Conservation (phyloP, 2,329 filamentous ascomycete genomes). For the Colletotrichum costaricense region DNA sequence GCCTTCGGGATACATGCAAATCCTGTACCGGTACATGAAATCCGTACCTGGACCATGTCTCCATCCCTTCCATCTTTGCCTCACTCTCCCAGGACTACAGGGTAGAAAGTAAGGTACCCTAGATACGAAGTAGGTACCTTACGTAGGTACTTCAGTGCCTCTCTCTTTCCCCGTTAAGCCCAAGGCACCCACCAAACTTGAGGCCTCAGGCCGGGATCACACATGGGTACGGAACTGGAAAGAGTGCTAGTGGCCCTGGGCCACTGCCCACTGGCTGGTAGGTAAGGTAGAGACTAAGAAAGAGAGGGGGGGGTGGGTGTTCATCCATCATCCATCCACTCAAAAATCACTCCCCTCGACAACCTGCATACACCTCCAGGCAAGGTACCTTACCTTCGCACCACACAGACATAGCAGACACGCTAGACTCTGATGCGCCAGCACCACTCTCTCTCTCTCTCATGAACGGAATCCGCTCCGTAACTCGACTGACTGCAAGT, state of each 20-base stretch:
- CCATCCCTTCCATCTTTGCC: background rate
- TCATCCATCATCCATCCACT: conserved; percentile 8
- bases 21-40: conserved; percentile 33
- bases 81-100: background rate
- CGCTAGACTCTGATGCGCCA: background rate
- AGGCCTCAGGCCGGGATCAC: background rate
- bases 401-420: background rate
- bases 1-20: conserved; percentile 8
- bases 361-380: background rate
- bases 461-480: background rate
- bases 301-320: background rate
- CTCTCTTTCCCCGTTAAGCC: background rate
- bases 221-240: background rate
- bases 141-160: background rate
- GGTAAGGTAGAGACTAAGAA: background rate
- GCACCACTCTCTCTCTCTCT: background rate
- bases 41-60: background rate
- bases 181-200: background rate
- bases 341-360: background rate
- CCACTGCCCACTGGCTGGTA: too few relatives aligned
- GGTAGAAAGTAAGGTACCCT: background rate
- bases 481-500: background rate
- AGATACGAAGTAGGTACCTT: too few relatives aligned
- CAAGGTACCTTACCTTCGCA: background rate
- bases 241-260: background rate